phyloP scores from a whole-genome alignment of 2,329 filamentous ascomycete species.

The Colletotrichum destructivum region DNA sequence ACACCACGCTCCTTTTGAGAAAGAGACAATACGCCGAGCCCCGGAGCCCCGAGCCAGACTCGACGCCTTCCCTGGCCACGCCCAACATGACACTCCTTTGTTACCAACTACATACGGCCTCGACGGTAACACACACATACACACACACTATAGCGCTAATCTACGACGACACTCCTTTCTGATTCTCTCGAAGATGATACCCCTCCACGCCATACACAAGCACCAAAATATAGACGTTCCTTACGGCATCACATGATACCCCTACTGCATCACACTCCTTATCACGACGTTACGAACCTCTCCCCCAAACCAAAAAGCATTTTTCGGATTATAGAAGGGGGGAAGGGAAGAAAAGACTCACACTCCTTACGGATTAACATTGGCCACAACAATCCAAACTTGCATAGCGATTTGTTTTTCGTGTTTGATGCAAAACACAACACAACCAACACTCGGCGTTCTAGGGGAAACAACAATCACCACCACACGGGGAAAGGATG shows the following conservation, averaged over 20 bases:
- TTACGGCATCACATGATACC: constrained; percentile 41
- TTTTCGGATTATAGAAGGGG: constrained; percentile 30
- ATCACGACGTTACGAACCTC: constrained; percentile 48
- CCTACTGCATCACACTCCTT: constrained; percentile 56
- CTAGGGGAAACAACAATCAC: constrained; percentile 22
- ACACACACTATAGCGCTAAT: constrained; percentile 13
- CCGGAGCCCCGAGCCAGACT: constrained; percentile 46
- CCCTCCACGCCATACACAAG: constrained; percentile 30
- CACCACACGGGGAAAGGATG: constrained; percentile 13
- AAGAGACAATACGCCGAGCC: constrained; percentile 42
- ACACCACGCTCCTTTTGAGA: constrained; percentile 52
- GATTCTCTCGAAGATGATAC: constrained; percentile 56
- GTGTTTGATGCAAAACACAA: constrained; percentile 41
- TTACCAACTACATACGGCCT: constrained; percentile 32
- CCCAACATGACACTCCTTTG: constrained; percentile 57
- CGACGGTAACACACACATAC: not conserved
- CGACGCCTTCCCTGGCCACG: not conserved
- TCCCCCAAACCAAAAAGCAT: constrained; percentile 49
- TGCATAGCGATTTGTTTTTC: constrained; percentile 70
- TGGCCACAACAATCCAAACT: constrained; percentile 59
- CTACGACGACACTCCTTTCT: constrained; percentile 49
- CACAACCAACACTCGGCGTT: constrained; percentile 34
- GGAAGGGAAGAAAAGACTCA: constrained; percentile 24
- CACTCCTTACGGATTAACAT: constrained; percentile 42
- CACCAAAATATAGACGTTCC: constrained; percentile 37